A percentile compares a stretch with the other conserved stretches of the same genome.
Evolutionary conservation across 192 early-diverging fungal species (phyloP).

Genomic region (Gryganskiella cystojenkinii): DNA sequence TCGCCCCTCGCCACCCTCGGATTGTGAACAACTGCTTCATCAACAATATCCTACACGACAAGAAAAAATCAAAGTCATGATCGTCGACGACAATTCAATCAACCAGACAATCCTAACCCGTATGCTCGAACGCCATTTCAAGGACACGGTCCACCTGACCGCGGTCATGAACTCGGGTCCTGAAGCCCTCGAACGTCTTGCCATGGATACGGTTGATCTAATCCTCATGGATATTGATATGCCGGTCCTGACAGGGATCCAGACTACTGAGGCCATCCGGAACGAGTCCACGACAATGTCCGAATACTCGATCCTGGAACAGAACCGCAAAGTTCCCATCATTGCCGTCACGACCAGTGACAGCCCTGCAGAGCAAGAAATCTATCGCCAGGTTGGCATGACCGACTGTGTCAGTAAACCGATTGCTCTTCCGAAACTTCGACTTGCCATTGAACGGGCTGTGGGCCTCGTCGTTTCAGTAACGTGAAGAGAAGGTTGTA

Average conservation of each 20-base stretch:
- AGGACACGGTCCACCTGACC: conserved; percentile 43
- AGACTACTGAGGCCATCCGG: conserved; percentile 67
- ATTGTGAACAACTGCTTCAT: conserved; percentile 7
- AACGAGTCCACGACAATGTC: conserved; percentile 10
- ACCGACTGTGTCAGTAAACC: conserved; percentile 65
- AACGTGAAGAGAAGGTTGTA: too few species aligned
- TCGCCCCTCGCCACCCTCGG: conserved; percentile 5
- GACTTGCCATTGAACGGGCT: conserved; percentile 37
- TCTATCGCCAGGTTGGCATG: conserved; percentile 65
- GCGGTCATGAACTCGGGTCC: conserved; percentile 60
- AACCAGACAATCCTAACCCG: conserved; percentile 69
- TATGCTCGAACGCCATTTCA: conserved; percentile 61
- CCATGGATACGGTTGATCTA: conserved; percentile 56
- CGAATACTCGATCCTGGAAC: conserved; percentile 48
- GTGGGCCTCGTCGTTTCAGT: too few species aligned
- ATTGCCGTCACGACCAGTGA: conserved; percentile 75
- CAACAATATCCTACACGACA: too few species aligned
- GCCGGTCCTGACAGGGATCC: conserved; percentile 68
- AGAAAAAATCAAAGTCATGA: conserved; percentile 55
- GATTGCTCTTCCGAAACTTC: conserved; percentile 40
- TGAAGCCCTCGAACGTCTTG: conserved; percentile 57
- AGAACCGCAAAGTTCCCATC: conserved; percentile 67
- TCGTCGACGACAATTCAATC: conserved; percentile 77
- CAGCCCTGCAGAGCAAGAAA: conserved; percentile 48
- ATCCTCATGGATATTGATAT: conserved; percentile 79